phyloP scores from a whole-genome alignment of 495 filamentous ascomycete species.

The Neurospora intermedia region DNA sequence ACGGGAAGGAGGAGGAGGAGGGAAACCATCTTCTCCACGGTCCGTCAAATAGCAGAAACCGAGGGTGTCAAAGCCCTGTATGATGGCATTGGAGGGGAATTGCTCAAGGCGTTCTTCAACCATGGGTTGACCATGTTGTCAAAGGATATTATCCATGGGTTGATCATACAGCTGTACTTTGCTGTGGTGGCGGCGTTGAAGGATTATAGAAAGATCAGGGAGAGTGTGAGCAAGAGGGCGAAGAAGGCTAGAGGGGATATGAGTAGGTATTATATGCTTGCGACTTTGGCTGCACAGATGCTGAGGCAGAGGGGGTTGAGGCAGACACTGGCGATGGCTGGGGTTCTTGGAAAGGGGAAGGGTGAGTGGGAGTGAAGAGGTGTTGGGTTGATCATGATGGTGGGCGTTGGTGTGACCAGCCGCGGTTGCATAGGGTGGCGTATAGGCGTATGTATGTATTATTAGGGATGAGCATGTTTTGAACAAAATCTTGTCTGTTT shows the following conservation, averaged over 20 bases:
- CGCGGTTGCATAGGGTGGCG: not conserved
- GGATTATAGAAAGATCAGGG: conserved; percentile 9
- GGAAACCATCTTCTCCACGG: conserved; percentile 51
- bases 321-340: not conserved
- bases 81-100: conserved; percentile 63
- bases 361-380: not conserved
- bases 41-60: conserved; percentile 49
- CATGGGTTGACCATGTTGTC: conserved; percentile 86
- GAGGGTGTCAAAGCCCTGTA: conserved; percentile 68
- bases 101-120: conserved; percentile 75
- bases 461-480: not conserved
- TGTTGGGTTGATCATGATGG: not conserved
- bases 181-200: conserved; percentile 26
- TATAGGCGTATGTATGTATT: not conserved
- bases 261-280: not conserved
- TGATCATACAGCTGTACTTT: conserved; percentile 61
- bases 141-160: conserved; percentile 70
- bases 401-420: not conserved
- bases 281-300: not conserved
- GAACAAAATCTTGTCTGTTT: not conserved
- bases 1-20: not conserved
- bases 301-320: not conserved
- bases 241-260: not conserved
- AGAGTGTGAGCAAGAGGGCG: conserved; percentile 8
- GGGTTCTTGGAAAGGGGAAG: not conserved